Percentiles rank a stretch among this genome's conserved stretches.
phyloP scores from a whole-genome alignment of 352 stramenopile genomes.

The Phytopythium sindhum region DNA sequence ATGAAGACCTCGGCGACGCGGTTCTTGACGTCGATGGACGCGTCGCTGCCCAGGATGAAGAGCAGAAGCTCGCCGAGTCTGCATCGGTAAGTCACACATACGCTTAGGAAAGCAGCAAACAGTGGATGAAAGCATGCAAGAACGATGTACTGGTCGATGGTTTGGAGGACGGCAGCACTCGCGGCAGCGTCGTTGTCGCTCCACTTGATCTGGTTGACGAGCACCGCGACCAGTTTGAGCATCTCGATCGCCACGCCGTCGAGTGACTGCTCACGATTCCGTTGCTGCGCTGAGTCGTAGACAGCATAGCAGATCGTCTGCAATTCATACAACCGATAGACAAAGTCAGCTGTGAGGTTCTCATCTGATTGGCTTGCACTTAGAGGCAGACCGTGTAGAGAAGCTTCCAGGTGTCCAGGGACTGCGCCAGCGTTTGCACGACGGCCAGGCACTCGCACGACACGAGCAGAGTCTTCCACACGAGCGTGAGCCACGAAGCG shows the following conservation, averaged over 20 bases:
- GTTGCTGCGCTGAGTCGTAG: neutral
- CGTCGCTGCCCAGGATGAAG: conserved; percentile 27
- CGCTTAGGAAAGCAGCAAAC: neutral
- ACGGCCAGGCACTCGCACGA: conserved; percentile 38
- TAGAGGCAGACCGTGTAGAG: conserved; percentile 27
- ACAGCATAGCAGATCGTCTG: conserved; percentile 52
- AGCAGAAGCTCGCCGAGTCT: conserved; percentile 51
- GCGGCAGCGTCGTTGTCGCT: conserved; percentile 26
- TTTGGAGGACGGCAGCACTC: conserved; percentile 21
- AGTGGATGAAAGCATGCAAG: neutral
- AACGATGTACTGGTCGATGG: conserved; percentile 20
- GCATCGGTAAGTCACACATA: neutral
- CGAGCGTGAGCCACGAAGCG: conserved; percentile 40
- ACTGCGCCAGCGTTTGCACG: conserved; percentile 21
- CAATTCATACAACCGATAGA: neutral
- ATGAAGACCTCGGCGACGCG: conserved; percentile 63
- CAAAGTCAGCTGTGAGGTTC: neutral
- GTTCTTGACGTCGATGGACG: conserved; percentile 52
- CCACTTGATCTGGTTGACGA: conserved; percentile 55
- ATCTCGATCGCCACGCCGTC: conserved; percentile 38
- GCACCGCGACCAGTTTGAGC: conserved; percentile 52
- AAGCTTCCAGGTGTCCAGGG: conserved; percentile 36
- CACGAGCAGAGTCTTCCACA: conserved; percentile 61
- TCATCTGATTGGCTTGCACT: neutral
- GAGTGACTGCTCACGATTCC: neutral